These are phyloP conservation scores for Xylaria sp. DNA, from an alignment of 2,329 filamentous ascomycete genomes.

Conservation along the genomic window DNA sequence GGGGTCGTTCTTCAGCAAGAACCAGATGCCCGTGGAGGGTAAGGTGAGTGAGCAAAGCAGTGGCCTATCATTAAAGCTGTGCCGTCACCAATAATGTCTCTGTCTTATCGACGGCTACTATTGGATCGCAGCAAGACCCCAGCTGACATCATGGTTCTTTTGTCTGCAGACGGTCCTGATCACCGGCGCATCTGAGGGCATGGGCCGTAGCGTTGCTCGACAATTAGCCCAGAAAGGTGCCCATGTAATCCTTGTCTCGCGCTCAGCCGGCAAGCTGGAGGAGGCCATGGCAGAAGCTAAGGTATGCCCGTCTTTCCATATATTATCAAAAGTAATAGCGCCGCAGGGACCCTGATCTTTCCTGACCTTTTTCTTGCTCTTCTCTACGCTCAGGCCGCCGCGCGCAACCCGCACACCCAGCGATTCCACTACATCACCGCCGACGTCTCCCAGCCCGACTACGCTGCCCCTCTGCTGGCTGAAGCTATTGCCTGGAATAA, in stretches of 20 bases:
- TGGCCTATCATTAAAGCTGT: too few species aligned
- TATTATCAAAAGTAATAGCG: background rate
- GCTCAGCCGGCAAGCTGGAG: slow-evolving; percentile 69
- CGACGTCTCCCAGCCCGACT: slow-evolving; percentile 67
- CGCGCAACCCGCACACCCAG: slow-evolving; percentile 61
- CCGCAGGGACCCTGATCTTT: slow-evolving; percentile 7
- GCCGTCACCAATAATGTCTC: too few species aligned
- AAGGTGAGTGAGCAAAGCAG: slow-evolving; percentile 50
- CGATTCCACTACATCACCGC: slow-evolving; percentile 79
- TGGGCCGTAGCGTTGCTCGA: slow-evolving; percentile 72
- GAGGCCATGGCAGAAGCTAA: slow-evolving; percentile 53
- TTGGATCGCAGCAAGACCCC: too few species aligned
- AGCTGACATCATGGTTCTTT: slow-evolving; percentile 10
- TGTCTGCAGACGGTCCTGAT: slow-evolving; percentile 69
- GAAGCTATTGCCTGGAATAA: slow-evolving; percentile 77
- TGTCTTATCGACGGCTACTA: too few species aligned
- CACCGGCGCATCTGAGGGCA: slow-evolving; percentile 88
- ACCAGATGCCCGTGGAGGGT: slow-evolving; percentile 79
- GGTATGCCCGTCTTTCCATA: slow-evolving; percentile 12
- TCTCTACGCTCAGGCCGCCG: slow-evolving; percentile 49
- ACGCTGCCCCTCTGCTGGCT: slow-evolving; percentile 63
- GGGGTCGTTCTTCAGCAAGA: slow-evolving; percentile 63
- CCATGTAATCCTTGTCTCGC: slow-evolving; percentile 78
- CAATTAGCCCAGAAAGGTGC: slow-evolving; percentile 79
- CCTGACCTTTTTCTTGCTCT: background rate